These are phyloP conservation scores for Fraxinus baroniana DNA, from an alignment of 305 asterid genomes.

Conservation along the genomic window DNA sequence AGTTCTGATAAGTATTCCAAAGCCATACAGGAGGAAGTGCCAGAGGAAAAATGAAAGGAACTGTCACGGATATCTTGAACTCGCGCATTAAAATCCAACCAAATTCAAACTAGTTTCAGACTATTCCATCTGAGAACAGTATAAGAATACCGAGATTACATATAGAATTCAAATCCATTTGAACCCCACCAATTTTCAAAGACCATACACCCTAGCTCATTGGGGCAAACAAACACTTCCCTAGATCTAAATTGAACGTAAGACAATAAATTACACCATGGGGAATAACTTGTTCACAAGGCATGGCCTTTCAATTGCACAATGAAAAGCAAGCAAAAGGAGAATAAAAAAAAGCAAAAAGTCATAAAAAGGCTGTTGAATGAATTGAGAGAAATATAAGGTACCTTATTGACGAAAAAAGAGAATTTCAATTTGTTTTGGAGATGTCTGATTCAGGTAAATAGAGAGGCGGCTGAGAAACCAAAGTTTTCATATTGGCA, in stretches of 20 bases:
- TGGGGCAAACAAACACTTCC: background rate
- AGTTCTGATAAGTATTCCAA: background rate
- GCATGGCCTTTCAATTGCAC: background rate
- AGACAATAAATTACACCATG: background rate
- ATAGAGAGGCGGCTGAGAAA: constrained; percentile 10
- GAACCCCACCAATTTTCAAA: background rate
- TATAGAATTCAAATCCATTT: background rate
- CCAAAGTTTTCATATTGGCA: background rate
- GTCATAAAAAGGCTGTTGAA: background rate
- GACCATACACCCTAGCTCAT: background rate
- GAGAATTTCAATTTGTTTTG: background rate
- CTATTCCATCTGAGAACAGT: background rate
- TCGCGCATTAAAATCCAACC: background rate
- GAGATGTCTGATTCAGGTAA: background rate
- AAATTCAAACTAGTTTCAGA: background rate
- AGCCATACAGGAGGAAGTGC: background rate
- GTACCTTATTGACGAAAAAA: background rate
- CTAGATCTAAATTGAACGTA: background rate
- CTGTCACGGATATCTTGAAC: background rate
- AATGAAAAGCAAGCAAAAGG: background rate
- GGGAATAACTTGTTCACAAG: background rate
- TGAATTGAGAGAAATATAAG: background rate
- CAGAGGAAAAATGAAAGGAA: background rate
- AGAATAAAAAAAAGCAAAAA: background rate
- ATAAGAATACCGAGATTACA: background rate